Evolutionary conservation across 129 eudicot species (phyloP).

Genomic region (Arctium minus): DNA sequence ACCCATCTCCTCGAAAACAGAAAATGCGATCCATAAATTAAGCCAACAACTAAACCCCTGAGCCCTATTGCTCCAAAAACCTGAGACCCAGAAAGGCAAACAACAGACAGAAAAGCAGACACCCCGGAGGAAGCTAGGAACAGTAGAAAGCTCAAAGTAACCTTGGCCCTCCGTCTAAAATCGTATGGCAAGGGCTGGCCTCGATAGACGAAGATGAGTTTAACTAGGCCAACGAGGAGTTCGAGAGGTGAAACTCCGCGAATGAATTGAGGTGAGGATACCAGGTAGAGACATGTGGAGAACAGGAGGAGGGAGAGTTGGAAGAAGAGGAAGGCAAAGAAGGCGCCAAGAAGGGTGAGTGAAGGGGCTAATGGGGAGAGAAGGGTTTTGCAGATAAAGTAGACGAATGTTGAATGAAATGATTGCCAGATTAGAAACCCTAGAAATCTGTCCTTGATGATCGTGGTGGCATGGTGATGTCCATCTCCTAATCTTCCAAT

Average conservation of each 20-base stretch:
- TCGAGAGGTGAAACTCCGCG: slow-evolving; percentile 48
- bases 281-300: slow-evolving; percentile 39
- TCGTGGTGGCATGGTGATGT: neutral
- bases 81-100: slow-evolving; percentile 41
- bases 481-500: slow-evolving; percentile 18
- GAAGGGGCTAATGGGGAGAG: slow-evolving; percentile 37
- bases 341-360: slow-evolving; percentile 3
- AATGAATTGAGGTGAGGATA: slow-evolving; percentile 53
- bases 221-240: slow-evolving; percentile 32
- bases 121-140: slow-evolving; percentile 37
- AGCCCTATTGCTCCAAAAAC: slow-evolving; percentile 38
- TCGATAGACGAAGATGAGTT: slow-evolving; percentile 41
- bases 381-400: slow-evolving; percentile 42
- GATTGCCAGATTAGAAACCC: slow-evolving; percentile 85
- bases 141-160: slow-evolving; percentile 33
- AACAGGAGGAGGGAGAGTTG: slow-evolving; percentile 52
- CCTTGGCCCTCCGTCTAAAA: slow-evolving; percentile 39
- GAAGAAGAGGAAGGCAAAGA: slow-evolving; percentile 42
- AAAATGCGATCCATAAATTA: slow-evolving; percentile 55
- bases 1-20: slow-evolving; percentile 58
- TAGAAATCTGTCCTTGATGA: slow-evolving; percentile 50
- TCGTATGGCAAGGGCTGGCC: slow-evolving; percentile 34
- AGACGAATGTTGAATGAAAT: slow-evolving; percentile 39
- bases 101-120: slow-evolving; percentile 44
- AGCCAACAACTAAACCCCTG: slow-evolving; percentile 61